phyloP scores from a whole-genome alignment of 345 rosid species.

The Brassica carinata region DNA sequence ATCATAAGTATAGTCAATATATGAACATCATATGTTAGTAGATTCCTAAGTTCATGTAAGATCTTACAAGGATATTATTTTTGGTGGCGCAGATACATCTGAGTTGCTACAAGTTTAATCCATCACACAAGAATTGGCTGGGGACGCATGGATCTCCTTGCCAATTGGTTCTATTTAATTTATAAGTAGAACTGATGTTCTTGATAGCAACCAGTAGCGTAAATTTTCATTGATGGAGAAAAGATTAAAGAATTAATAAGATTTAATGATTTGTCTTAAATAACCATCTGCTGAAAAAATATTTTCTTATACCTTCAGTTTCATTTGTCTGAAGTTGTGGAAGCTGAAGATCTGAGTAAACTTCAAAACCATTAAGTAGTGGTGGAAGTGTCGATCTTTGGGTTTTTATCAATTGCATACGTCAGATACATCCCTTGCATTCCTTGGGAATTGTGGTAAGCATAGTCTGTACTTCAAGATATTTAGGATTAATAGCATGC shows the following conservation, averaged over 20 bases:
- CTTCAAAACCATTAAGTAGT: conserved; percentile 29
- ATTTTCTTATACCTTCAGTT: conserved; percentile 19
- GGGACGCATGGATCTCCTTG: conserved; percentile 70
- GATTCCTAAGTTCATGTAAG: background rate
- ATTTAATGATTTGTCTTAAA: too few relatives aligned
- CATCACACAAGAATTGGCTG: conserved; percentile 45
- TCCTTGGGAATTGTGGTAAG: conserved; percentile 7
- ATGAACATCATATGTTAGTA: background rate
- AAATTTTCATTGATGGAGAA: background rate
- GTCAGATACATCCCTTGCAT: conserved; percentile 13
- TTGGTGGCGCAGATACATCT: conserved; percentile 10
- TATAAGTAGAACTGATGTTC: conserved; percentile 39
- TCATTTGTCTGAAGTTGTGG: conserved; percentile 16
- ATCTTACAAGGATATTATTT: conserved; percentile 29
- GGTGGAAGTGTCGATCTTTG: conserved; percentile 36
- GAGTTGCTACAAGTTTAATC: conserved; percentile 46
- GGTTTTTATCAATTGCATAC: conserved; percentile 13
- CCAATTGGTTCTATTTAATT: conserved; percentile 45
- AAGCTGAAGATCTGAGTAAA: conserved; percentile 22
- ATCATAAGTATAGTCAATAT: background rate
- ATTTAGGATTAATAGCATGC: conserved; percentile 9
- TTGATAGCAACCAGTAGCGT: conserved; percentile 47
- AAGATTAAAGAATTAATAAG: background rate
- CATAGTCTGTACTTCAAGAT: conserved; percentile 7
- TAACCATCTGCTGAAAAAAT: background rate